Conservation (phyloP, 1,284 basidiomycete genomes). For the Apiotrichum porosum region DNA sequence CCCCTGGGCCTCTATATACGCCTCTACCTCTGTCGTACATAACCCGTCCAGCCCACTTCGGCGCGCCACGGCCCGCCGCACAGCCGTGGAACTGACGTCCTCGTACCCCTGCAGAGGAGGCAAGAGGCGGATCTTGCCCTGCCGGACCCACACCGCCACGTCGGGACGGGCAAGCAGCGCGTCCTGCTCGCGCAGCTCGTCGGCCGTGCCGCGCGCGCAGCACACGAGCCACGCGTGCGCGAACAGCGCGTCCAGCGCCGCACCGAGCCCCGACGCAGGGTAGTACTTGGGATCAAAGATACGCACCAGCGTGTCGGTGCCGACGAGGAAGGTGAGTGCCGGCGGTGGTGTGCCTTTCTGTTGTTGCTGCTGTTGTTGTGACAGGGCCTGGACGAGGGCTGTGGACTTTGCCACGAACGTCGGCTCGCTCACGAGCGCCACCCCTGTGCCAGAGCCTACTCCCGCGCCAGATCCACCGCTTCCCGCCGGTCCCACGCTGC, state of each 20-base stretch:
- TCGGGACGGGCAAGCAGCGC: conserved; percentile 47
- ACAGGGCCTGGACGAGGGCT: conserved; percentile 54
- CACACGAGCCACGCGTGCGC: conserved; percentile 60
- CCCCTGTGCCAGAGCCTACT: too few species aligned
- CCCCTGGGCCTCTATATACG: conserved; percentile 7
- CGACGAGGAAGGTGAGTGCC: conserved; percentile 55
- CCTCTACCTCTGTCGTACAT: conserved; percentile 6
- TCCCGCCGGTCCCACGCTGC: conserved; percentile 58
- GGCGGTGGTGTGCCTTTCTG: too few species aligned
- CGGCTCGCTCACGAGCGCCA: conserved; percentile 79
- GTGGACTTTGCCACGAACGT: conserved; percentile 79
- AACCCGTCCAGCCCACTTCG: background rate
- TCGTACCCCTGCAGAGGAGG: conserved; percentile 55
- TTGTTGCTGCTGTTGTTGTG: too few species aligned
- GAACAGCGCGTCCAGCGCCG: conserved; percentile 28
- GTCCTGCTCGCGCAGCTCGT: conserved; percentile 28
- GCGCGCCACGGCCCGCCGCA: conserved; percentile 55
- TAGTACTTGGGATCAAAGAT: conserved; percentile 81
- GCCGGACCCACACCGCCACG: conserved; percentile 53
- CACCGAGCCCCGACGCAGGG: conserved; percentile 45
- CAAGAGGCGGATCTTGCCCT: conserved; percentile 56
- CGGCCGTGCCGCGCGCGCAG: conserved; percentile 55
- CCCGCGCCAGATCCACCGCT: too few species aligned
- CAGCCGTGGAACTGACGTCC: conserved; percentile 66
- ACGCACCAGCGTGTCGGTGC: conserved; percentile 82